phyloP scores from a whole-genome alignment of 805 yeast genomes.

The Clavispora phyllophila region DNA sequence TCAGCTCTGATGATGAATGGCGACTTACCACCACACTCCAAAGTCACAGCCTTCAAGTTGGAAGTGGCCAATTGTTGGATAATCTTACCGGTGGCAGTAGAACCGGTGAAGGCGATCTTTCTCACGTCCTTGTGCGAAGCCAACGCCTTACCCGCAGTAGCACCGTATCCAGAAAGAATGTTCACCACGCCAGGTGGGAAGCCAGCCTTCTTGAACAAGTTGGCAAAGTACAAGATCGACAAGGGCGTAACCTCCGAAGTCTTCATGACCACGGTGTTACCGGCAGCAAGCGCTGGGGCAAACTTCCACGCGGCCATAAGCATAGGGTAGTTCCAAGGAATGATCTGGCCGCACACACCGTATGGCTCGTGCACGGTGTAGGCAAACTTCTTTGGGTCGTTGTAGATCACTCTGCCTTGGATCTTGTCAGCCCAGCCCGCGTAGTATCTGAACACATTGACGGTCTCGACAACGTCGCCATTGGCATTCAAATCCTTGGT shows the following conservation, averaged over 20 bases:
- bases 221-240: constrained; percentile 58
- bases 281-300: constrained; percentile 79
- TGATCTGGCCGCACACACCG: constrained; percentile 64
- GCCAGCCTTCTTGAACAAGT: constrained; percentile 57
- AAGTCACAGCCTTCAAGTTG: constrained; percentile 58
- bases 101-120: constrained; percentile 63
- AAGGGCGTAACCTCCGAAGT: constrained; percentile 75
- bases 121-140: constrained; percentile 55
- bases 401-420: constrained; percentile 40
- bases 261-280: constrained; percentile 67
- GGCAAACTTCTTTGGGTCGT: constrained; percentile 49
- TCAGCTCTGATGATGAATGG: constrained; percentile 60
- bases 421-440: constrained; percentile 63
- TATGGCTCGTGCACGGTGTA: constrained; percentile 65
- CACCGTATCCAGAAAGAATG: constrained; percentile 66
- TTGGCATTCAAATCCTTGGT: constrained; percentile 44
- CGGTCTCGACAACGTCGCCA: constrained; percentile 45
- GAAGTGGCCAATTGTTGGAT: constrained; percentile 58
- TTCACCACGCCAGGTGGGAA: constrained; percentile 75
- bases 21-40: constrained; percentile 73
- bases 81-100: constrained; percentile 61
- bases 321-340: constrained; percentile 70
- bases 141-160: constrained; percentile 62
- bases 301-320: constrained; percentile 77
- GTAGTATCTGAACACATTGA: constrained; percentile 44